Evolutionary conservation across 805 yeast genomes (phyloP), one percentile per base, ranked within the genome.

Genomic region (Spathaspora sp.): DNA sequence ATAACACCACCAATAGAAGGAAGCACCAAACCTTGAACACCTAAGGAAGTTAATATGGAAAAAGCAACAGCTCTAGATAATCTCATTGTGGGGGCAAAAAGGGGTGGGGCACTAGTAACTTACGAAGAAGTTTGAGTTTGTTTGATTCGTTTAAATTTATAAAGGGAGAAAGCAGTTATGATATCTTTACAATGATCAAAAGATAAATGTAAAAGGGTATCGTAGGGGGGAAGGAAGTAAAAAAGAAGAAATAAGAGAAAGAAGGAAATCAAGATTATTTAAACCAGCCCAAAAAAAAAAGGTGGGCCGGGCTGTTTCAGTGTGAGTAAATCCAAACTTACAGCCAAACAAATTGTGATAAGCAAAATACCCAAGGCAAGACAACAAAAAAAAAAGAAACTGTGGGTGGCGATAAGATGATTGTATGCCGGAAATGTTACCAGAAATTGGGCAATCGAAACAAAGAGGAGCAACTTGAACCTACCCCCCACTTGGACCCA

Each of bases 11-110:
- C 67, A 42, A 78, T 68, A 47, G 77, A 72, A 32, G 93, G 93
- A 57, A 86, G 81, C 53, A 86, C 85, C 63, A 86, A 72, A 42
- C 69, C 78, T 52, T 73, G 66, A 47, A 66, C 75, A 49, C 76
- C 75, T 52, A 73, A 57, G 52, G 76, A 55, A 47, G 73, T 69
- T 60, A 75, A 66, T 54, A 75, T 73, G 53, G 78, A 64, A 55
- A 74, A 62, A 16, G 78, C 78, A 49, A 72, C 69, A 26, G 78
- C 64, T 55, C 64, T 72, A 42, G 76, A 60, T 58, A 75, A 68
- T 61, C 67, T 67, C 77, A 73, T 73, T 11, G 16, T 16, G 16
- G 16, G 40, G 17, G 40, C 16, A 6, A 16, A 35, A 35, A n/a
- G 18, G 3, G 18, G 16, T 17, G 40, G 2, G 11, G 35, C n/a